phyloP scores from a whole-genome alignment of 2,329 filamentous ascomycete genomes.

The Colletotrichum sp. region DNA sequence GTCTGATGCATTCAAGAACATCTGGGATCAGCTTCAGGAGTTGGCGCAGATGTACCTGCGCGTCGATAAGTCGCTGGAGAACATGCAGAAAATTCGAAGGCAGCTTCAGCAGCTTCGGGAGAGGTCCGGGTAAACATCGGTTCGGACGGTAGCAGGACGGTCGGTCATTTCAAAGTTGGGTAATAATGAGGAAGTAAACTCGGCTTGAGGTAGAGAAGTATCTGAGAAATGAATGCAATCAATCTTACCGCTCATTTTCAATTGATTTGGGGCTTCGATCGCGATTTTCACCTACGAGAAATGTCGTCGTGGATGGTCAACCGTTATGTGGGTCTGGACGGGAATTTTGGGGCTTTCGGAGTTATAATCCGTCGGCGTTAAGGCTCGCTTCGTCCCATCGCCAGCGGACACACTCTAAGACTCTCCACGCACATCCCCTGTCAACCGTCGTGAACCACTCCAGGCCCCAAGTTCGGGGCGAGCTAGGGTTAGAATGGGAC shows the following conservation, averaged over 20 bases:
- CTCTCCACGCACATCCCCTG: no score
- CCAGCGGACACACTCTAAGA: no score
- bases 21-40: neutral
- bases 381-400: neutral
- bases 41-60: neutral
- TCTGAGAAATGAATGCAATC: no score
- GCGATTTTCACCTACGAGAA: neutral
- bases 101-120: neutral
- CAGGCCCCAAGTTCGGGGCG: no score
- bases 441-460: no score
- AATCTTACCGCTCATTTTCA: no score
- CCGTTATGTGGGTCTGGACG: neutral
- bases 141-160: rapidly evolving
- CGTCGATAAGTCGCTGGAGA: neutral
- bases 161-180: neutral
- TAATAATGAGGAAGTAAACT: neutral
- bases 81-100: neutral
- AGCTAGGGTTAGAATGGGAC: no score
- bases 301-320: neutral
- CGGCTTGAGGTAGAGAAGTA: neutral
- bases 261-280: no score
- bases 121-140: neutral
- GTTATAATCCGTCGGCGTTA: neutral
- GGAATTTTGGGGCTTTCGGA: neutral
- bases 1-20: neutral